A percentile compares a stretch with the other conserved stretches of the same genome.
Conservation (phyloP, 768 basidiomycete species). For the Dioszegia hungarica region DNA sequence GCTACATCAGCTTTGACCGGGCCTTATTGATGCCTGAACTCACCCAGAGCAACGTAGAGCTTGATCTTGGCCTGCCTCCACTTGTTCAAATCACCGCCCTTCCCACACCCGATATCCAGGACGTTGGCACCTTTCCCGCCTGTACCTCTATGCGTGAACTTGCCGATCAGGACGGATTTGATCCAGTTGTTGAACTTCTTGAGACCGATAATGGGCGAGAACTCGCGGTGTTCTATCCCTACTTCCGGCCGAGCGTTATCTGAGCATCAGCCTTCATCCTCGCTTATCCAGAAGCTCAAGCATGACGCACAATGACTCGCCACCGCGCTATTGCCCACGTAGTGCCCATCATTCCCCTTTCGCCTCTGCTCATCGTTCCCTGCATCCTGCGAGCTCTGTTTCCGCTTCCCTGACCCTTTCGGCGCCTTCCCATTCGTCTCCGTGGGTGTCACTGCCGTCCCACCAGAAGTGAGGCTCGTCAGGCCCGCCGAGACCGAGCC, state of each 20-base stretch:
- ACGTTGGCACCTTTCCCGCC: constrained; percentile 60
- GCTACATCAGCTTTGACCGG: background rate
- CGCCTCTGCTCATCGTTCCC: constrained; percentile 20
- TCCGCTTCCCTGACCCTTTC: background rate
- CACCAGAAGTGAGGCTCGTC: background rate
- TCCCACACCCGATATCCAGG: constrained; percentile 96
- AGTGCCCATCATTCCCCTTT: constrained; percentile 30
- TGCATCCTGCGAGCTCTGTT: constrained; percentile 4
- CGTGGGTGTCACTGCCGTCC: background rate
- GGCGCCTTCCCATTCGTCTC: background rate
- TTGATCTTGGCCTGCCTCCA: constrained; percentile 81
- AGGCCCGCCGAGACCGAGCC: constrained; percentile 9
- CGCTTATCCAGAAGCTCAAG: background rate
- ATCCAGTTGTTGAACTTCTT: constrained; percentile 99
- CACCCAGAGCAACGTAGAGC: constrained; percentile 78
- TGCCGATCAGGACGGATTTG: constrained; percentile 90
- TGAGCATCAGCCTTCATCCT: constrained; percentile 43
- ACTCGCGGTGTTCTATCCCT: constrained; percentile 72
- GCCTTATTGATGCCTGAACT: constrained; percentile 30
- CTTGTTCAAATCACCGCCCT: constrained; percentile 93
- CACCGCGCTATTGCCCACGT: constrained; percentile 34
- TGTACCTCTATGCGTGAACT: constrained; percentile 64
- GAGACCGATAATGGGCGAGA: constrained; percentile 92
- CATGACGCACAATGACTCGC: constrained; percentile 40
- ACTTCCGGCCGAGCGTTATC: constrained; percentile 93